Base-by-base conservation (phyloP, 768 basidiomycete species). In the Infundibulicybe gibba region DNA sequence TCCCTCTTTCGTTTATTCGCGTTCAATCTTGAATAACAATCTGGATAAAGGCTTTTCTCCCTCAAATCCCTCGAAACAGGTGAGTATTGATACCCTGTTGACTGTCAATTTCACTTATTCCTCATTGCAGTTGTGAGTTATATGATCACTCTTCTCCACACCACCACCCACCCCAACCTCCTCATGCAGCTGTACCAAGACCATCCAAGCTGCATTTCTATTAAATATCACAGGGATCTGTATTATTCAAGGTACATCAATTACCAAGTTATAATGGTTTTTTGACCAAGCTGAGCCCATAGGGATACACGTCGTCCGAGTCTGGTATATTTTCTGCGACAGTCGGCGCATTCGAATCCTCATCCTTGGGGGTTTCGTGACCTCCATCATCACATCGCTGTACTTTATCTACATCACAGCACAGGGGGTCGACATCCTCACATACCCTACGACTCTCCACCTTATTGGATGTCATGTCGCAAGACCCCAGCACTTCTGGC, bases 291-390 rank as follows among this genome's bases (percentile, higher is more conserved):
- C 10, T n/a, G 14, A 25, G 32, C n/a, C n/a, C n/a, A 41, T 39
- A 74, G 71, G 63, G 16, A 70, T 71, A 35, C 62, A 73, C 13
- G 63, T 67, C 30, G 54, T 65, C 33, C 65, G 72, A 21, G 63
- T 70, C 20, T 75, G 70, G 70, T 70, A 69, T 51, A 62, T 72
- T 38, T 73, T 71, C 47, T 61, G 67, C 5, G 57, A 59, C 25
- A 63, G 60, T 40, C 58, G 46, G 25, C 5, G 31, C 9, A 50
- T 68, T 30, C 64, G 59, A 39, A 48, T 61, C 19, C 51, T 49
- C n/a, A 57, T 70, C 33, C 49, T 67, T 21, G 49, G 53, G 15
- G 50, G 57, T 14, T 72, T 70, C 41, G 19, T 59, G 3, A 21
- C 57, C 12, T 63, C 68, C 13, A 49, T 63, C 51, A 38, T 54